These are phyloP conservation scores for Nicotiana undulata DNA, from an alignment of 257 asterid species.

Conservation along the genomic window DNA sequence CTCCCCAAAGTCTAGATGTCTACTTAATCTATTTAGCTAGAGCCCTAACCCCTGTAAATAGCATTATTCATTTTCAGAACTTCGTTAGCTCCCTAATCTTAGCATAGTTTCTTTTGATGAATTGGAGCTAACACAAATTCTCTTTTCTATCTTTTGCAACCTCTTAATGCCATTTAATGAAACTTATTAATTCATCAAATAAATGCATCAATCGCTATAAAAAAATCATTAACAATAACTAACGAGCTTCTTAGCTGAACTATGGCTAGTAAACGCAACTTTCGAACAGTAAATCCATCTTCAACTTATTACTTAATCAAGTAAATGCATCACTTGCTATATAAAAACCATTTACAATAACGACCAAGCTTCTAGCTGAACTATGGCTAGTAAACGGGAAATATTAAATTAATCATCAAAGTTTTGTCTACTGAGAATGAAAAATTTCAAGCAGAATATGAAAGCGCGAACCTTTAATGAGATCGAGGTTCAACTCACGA, in stretches of 20 bases:
- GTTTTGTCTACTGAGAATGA: not conserved
- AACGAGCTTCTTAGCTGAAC: not conserved
- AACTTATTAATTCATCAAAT: not conserved
- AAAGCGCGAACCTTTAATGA: conserved; percentile 49
- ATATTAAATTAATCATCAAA: not conserved
- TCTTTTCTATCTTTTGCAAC: not conserved
- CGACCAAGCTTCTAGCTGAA: not conserved
- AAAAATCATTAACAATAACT: not conserved
- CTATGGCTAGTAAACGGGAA: not conserved
- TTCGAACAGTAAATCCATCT: not conserved
- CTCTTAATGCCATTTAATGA: not conserved
- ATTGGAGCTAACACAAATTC: not conserved
- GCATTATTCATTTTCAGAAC: not conserved
- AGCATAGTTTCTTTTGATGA: not conserved
- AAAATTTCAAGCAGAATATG: not conserved
- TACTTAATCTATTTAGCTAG: not conserved
- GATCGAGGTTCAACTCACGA: conserved; percentile 76
- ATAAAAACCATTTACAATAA: not conserved
- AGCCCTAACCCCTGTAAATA: conserved; percentile 1
- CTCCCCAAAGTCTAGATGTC: not conserved
- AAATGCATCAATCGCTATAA: not conserved
- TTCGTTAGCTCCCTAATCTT: not conserved
- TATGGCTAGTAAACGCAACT: not conserved
- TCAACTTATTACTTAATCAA: not conserved
- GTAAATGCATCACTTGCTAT: not conserved